Evolutionary conservation across 2,329 filamentous ascomycete genomes (phyloP).

Genomic region (Cytospora piceicola): DNA sequence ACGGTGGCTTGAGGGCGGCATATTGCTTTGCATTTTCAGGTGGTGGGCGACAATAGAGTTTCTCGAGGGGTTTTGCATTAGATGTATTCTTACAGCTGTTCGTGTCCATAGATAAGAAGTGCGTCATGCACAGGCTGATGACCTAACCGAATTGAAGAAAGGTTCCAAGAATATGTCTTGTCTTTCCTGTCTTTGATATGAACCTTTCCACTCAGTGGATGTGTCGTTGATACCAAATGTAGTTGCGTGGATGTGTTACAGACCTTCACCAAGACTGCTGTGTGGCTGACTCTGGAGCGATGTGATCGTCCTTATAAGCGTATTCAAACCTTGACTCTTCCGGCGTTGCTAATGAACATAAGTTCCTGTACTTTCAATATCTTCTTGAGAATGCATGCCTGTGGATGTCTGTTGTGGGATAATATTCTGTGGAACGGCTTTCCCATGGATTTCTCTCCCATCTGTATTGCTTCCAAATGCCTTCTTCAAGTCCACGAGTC

Average conservation of each 20-base stretch:
- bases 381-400: too few relatives aligned
- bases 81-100: slow-evolving; percentile 35
- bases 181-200: not conserved
- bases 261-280: too few relatives aligned
- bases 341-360: too few relatives aligned
- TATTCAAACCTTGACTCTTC: too few relatives aligned
- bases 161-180: slow-evolving; percentile 30
- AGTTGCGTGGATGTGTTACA: too few relatives aligned
- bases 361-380: too few relatives aligned
- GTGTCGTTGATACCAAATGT: too few relatives aligned
- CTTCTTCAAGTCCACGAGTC: not conserved
- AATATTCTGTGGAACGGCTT: too few relatives aligned
- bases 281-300: too few relatives aligned
- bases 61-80: slow-evolving; percentile 38
- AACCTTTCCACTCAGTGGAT: not conserved
- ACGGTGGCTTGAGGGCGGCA: slow-evolving; percentile 40
- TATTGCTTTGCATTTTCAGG: slow-evolving; percentile 43
- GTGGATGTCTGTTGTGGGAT: too few relatives aligned
- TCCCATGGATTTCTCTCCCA: too few relatives aligned
- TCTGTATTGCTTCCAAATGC: not conserved
- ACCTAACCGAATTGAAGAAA: slow-evolving; percentile 23
- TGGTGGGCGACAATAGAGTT: slow-evolving; percentile 42
- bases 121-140: slow-evolving; percentile 24
- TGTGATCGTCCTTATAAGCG: too few relatives aligned
- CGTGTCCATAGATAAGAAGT: slow-evolving; percentile 33